Evolutionary conservation across 352 stramenopile species (phyloP), one percentile per base, ranked within the genome.

Genomic region (Elongisporangium prolatum): DNA sequence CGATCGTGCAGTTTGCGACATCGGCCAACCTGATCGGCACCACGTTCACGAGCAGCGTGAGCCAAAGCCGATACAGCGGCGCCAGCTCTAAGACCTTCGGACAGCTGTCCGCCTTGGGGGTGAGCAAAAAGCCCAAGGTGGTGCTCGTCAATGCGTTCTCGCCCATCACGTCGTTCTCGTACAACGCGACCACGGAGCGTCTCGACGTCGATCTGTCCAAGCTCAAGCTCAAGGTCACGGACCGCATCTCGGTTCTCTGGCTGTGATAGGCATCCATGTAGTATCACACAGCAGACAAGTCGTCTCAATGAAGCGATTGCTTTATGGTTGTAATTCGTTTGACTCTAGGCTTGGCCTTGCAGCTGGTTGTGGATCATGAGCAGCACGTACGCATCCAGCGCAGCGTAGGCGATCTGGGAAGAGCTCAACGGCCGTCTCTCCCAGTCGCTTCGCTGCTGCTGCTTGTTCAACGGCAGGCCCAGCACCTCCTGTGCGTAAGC

Each of bases 391-490:
- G 84, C 84, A 57, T 93, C 84, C 38, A 85, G 56, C 3, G 84
- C 80, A 7, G 84, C 81, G 69, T 93, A 93, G n/a, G 72, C 50
- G 18, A 90, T 61, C 60, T 91, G 84, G 40, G 79, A 57, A n/a
- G 60, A 20, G 8, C 74, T 69, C 52, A 93, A 61, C 11, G 84
- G 84, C 4, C 81, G 77, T 14, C 69, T 63, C 49, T 89, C 80
- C 84, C 84, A 93, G 61, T 93, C 80, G 60, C 78, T 90, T 48
- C 72, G 78, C 66, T 93, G 84, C 58, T 89, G 76, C 22, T 68
- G 56, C 59, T 93, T 93, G 21, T 77, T 77, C 22, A 93, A 67
- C 5, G 81, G 81, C 38, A 67, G 57, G 11, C 72, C 77, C 4
- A 93, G 67, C 14, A 72, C 62, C 17, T 92, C 75, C 25, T 79